Evolutionary conservation across 805 yeast genomes (phyloP).

Genomic region (Zygosaccharomyces pseudorouxii): DNA sequence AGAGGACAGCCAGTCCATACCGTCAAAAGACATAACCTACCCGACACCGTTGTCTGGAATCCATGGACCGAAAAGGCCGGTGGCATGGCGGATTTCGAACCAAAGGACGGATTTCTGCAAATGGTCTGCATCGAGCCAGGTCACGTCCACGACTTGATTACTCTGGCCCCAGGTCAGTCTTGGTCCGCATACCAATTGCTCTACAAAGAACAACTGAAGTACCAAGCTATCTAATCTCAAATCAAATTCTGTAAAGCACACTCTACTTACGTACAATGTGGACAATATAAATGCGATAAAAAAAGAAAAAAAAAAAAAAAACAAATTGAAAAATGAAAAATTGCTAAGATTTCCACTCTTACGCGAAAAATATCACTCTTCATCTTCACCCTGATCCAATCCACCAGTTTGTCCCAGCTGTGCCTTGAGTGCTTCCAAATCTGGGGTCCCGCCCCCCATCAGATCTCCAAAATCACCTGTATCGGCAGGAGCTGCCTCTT

Average conservation of each 20-base stretch:
- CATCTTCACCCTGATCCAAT: slow-evolving; percentile 32
- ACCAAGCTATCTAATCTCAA: slow-evolving; percentile 44
- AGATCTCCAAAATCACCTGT: slow-evolving; percentile 35
- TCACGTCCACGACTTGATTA: slow-evolving; percentile 63
- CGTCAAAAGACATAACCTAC: slow-evolving; percentile 57
- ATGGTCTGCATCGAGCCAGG: slow-evolving; percentile 98
- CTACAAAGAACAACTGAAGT: slow-evolving; percentile 54
- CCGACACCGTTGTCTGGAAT: slow-evolving; percentile 88
- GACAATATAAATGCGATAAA: background rate
- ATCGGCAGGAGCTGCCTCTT: slow-evolving; percentile 41
- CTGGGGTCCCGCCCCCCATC: slow-evolving; percentile 17
- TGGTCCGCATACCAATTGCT: slow-evolving; percentile 71
- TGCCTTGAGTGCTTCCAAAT: slow-evolving; percentile 39
- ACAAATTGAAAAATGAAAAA: background rate
- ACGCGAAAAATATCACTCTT: slow-evolving; percentile 13
- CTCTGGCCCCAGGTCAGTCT: slow-evolving; percentile 60
- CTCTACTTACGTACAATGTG: background rate
- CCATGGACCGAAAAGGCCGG: slow-evolving; percentile 87
- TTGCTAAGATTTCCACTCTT: background rate
- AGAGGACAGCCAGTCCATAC: slow-evolving; percentile 68
- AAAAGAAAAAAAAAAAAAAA: background rate
- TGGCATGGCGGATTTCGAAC: slow-evolving; percentile 84
- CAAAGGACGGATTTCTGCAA: slow-evolving; percentile 72
- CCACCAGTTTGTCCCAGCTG: slow-evolving; percentile 34
- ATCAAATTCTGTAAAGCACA: background rate